These are phyloP conservation scores for Carpinus fangiana DNA, from an alignment of 306 rosid genomes.

Conservation along the genomic window DNA sequence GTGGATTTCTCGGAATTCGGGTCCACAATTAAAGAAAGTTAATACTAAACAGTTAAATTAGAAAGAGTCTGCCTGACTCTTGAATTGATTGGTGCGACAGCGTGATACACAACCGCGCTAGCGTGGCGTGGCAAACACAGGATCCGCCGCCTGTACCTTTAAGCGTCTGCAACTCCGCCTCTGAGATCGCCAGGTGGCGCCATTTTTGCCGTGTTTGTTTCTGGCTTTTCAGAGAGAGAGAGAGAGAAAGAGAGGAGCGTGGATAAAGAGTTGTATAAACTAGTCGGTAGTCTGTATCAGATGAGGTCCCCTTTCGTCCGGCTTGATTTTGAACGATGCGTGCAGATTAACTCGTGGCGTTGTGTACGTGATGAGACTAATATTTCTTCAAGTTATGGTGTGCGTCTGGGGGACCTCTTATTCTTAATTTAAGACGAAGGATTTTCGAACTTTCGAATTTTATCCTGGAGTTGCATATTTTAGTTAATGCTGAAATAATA, in stretches of 20 bases:
- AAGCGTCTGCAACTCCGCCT: conserved; percentile 8
- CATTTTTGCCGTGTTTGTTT: neutral
- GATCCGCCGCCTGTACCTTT: conserved; percentile 26
- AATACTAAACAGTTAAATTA: neutral
- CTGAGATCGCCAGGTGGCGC: conserved; percentile 40
- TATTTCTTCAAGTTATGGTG: neutral
- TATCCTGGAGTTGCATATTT: too few relatives aligned
- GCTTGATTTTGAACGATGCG: neutral
- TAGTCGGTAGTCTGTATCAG: neutral
- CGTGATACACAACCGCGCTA: neutral
- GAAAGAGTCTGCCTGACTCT: neutral
- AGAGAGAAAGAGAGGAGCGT: neutral
- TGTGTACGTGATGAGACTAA: neutral
- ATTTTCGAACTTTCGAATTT: too few relatives aligned
- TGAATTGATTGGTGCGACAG: conserved; percentile 18
- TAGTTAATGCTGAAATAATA: too few relatives aligned
- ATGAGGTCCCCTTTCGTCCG: neutral
- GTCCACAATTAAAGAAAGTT: neutral
- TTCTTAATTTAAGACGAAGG: too few relatives aligned
- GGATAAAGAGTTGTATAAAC: neutral
- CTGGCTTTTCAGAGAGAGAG: neutral
- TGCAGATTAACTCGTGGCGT: neutral
- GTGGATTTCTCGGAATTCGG: conserved; percentile 16
- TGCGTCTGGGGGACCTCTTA: too few relatives aligned
- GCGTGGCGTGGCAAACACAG: conserved; percentile 29